Percentiles rank a stretch among this genome's conserved stretches.
These are phyloP conservation scores for Golubevia sp. DNA, from an alignment of 1,284 basidiomycete species.

Conservation along the genomic window DNA sequence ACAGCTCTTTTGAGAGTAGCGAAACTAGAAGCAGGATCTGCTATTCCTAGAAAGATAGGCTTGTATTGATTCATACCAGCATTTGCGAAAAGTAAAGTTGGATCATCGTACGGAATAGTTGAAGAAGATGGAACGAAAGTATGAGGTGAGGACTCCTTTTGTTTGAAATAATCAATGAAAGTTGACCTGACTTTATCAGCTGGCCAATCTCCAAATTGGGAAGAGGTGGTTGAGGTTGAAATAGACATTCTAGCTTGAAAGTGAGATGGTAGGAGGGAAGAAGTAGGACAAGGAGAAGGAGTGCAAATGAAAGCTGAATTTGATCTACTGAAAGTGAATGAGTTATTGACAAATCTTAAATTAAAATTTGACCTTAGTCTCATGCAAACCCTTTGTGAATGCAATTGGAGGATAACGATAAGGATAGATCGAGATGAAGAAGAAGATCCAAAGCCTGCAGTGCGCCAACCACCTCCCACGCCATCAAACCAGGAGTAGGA, in stretches of 20 bases:
- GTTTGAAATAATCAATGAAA: constrained; percentile 78
- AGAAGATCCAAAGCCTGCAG: no score
- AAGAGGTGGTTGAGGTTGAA: constrained; percentile 32
- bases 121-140: constrained; percentile 90
- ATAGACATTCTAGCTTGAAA: not conserved
- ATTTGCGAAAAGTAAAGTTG: constrained; percentile 5
- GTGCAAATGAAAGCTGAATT: not conserved
- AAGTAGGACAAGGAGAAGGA: not conserved
- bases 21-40: constrained; percentile 87
- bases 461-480: no score
- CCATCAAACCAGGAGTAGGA: no score
- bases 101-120: constrained; percentile 95
- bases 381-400: no score
- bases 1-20: constrained; percentile 88
- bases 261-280: not conserved
- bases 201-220: constrained; percentile 68
- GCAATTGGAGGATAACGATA: no score
- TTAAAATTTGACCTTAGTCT: no score
- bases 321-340: no score
- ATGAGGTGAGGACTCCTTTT: constrained; percentile 71
- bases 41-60: constrained; percentile 91
- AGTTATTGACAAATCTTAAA: no score
- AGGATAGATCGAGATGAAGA: no score
- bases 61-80: constrained; percentile 95
- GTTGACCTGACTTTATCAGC: constrained; percentile 73